A percentile compares a stretch with the other conserved stretches of the same genome.
These are phyloP conservation scores for Penicillium aurantiogriseum DNA, from an alignment of 2,329 filamentous ascomycete genomes.

Conservation along the genomic window DNA sequence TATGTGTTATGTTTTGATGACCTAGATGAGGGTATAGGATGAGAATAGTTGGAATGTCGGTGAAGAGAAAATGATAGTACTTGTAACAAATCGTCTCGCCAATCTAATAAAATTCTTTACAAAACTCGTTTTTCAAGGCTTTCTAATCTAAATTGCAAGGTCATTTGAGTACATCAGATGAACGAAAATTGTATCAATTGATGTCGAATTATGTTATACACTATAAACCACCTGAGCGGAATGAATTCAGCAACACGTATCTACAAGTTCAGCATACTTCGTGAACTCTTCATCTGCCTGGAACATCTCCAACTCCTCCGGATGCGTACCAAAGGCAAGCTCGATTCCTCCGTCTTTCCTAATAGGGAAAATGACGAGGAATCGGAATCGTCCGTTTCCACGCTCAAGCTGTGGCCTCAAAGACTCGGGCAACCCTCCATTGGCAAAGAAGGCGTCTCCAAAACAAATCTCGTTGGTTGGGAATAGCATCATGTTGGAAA, in stretches of 20 bases:
- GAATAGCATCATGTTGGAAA: neutral
- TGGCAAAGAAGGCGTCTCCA: neutral
- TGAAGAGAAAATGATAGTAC: neutral
- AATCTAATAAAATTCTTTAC: neutral
- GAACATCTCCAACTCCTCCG: neutral
- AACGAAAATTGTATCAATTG: neutral
- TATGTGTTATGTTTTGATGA: neutral
- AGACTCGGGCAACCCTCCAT: neutral
- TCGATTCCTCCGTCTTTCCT: neutral
- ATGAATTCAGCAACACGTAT: neutral
- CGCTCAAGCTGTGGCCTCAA: neutral
- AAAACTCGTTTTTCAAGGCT: too few relatives aligned
- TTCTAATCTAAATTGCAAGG: too few relatives aligned
- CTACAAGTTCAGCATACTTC: neutral
- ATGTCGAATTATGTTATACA: neutral
- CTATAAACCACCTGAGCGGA: neutral
- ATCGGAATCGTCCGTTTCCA: neutral
- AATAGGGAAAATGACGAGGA: neutral
- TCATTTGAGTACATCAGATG: neutral
- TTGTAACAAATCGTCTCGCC: neutral
- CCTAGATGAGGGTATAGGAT: neutral
- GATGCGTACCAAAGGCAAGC: neutral
- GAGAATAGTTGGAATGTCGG: neutral
- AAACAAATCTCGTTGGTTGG: neutral
- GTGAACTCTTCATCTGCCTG: neutral